phyloP scores from a whole-genome alignment of 1,284 basidiomycete species.

The Pisolithus thermaeus region DNA sequence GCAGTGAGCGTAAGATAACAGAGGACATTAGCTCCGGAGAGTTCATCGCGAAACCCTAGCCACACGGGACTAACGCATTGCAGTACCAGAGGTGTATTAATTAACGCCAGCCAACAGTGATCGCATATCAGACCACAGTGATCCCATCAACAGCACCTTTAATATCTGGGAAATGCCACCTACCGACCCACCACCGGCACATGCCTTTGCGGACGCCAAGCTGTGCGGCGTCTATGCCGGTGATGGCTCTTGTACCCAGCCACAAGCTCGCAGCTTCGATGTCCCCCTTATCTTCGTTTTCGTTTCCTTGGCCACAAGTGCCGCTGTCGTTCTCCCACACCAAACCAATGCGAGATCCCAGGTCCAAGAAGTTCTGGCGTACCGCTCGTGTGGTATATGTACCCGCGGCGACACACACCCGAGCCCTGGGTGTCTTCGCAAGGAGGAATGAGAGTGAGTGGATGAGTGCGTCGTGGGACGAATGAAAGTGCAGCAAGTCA shows the following conservation, averaged over 20 bases:
- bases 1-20: background rate
- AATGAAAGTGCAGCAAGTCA: conserved; percentile 63
- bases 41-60: background rate
- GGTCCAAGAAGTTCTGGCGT: conserved; percentile 49
- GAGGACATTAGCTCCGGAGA: too few species aligned
- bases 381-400: conserved; percentile 52
- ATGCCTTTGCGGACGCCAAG: conserved; percentile 47
- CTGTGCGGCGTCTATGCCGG: conserved; percentile 41
- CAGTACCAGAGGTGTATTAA: background rate
- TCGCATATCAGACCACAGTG: background rate
- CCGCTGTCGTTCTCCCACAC: conserved; percentile 37
- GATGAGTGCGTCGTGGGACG: conserved; percentile 54
- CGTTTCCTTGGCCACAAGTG: conserved; percentile 20
- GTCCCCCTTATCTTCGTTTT: conserved; percentile 7
- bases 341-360: conserved; percentile 39
- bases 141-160: background rate
- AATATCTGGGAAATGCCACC: conserved; percentile 31
- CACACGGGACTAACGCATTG: background rate
- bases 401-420: conserved; percentile 57
- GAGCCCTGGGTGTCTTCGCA: conserved; percentile 33
- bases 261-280: conserved; percentile 25
- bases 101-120: conserved; percentile 1
- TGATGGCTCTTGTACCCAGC: conserved; percentile 43
- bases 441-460: conserved; percentile 46
- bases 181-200: conserved; percentile 57